These are phyloP conservation scores for Zelonia costaricensis DNA, from an alignment of 208 protist genomes.

Conservation along the genomic window DNA sequence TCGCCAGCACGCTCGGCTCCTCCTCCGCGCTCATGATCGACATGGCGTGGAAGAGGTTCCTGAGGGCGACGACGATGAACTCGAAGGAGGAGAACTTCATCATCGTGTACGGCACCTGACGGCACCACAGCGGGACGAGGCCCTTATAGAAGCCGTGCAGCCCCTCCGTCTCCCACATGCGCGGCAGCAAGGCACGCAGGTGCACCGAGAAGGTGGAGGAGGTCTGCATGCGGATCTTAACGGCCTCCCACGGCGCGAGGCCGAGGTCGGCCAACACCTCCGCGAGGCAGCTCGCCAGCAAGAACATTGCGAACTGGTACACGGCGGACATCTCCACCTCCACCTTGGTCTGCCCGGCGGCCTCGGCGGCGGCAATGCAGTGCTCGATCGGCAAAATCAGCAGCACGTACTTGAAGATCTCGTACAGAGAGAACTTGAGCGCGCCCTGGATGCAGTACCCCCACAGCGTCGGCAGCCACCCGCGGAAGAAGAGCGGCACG, in stretches of 20 bases:
- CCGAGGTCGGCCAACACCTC: conserved; percentile 72
- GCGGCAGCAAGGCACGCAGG: conserved; percentile 40
- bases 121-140: conserved; percentile 87
- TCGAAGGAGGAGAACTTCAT: conserved; percentile 93
- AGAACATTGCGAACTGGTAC: conserved; percentile 39
- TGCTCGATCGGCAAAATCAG: background rate
- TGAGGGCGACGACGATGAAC: conserved; percentile 37
- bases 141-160: conserved; percentile 82
- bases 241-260: conserved; percentile 72
- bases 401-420: conserved; percentile 71
- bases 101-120: conserved; percentile 96
- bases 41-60: background rate
- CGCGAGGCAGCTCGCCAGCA: conserved; percentile 60
- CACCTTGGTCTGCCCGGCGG: too few relatives aligned
- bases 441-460: conserved; percentile 67
- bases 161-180: conserved; percentile 61
- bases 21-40: background rate
- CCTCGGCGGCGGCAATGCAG: background rate
- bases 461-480: conserved; percentile 65
- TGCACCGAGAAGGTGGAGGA: conserved; percentile 22
- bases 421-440: conserved; percentile 81
- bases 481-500: conserved; percentile 52
- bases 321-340: background rate
- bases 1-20: conserved; percentile 5
- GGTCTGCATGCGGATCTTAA: conserved; percentile 84